Evolutionary conservation across 1,284 basidiomycete species (phyloP), one percentile per base, ranked within the genome.

Genomic region (Albatrellus sp.): DNA sequence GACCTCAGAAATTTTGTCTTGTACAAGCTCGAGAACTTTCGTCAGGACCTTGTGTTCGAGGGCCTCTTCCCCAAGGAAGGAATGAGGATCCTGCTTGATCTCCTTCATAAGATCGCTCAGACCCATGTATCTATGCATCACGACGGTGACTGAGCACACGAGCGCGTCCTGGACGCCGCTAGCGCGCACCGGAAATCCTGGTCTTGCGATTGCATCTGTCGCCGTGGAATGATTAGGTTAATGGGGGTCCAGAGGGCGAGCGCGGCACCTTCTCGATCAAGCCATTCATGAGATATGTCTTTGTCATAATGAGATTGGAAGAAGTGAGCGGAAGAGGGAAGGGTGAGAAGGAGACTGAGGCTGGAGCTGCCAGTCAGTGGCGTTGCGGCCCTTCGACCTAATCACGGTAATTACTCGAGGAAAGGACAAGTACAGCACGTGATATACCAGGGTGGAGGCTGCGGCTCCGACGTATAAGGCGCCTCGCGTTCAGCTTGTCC

Each of bases 1-100:
- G 52, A 98, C 96, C 66, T 98, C 94, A 12, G 90, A 90, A 55
- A 96, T 97, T 64, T 82, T 82, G 66, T 98, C 96, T 57, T 89
- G 82, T 10, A 96, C 81, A 17, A 94, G 73, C 17, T 77, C 70
- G 17, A 97, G 69, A 1, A 96, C 90, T 55, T 85, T 79, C 37
- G 73, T 75, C 38, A 91, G 70, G 29, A 90, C 77, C 55, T 83
- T 87, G 58, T 70, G 79, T 68, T 97, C 93, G 31, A 79, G 72
- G 2, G 68, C 55, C 60, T 94, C 90, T 59, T 96, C 92, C 36
- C 87, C 78, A 13, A 75, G 61, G 57, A 88, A 87, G 45, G 72
- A 77, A 40, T 63, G 60, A 50, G 70, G 71, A 74, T 85, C 77
- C 55, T 77, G 72, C 57, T 73, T 79, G 65, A 92, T 80, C 65